Base-by-base conservation (phyloP, 1,284 basidiomycete species). In the Apiotrichum gamsii region DNA sequence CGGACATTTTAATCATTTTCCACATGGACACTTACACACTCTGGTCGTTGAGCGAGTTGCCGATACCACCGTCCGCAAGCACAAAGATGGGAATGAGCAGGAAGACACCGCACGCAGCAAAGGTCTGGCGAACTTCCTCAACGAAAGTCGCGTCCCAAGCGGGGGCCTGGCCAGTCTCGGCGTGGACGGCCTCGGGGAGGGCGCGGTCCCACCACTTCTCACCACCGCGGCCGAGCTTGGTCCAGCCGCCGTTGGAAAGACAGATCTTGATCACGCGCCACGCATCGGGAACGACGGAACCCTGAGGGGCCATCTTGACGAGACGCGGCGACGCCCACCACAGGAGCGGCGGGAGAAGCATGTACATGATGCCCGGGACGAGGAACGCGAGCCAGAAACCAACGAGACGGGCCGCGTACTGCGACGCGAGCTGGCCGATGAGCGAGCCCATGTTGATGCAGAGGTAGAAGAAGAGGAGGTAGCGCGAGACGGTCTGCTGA, bases 111-210 rank as follows among this genome's bases (percentile, higher is more conserved):
- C 74, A 76, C 14, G 76, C 76, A 39, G 65, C 63, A 56, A 74
- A 58, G 3, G 72, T 69, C 52, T 73, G 67, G 35, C 59, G 58
- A 50, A 77, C 64, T 57, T 77, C 75, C 42, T 74, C 71, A 19
- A 76, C 73, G 56, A 75, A 76, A 36, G 60, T 54, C 54, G 76
- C 75, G 58, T 76, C 75, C 64, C 74, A 77, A 34, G 61, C 68
- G 58, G 76, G 65, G 60, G 62, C 68, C 18, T 41, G 40, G 15
- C 59, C 54, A 51, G 69, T 69, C n/a, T 54, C 45, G 14, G 56
- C 65, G 20, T 55, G 39, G 47, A 71, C 65, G 53, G 65, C 57
- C 23, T 65, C 65, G 8, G 74, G 75, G 57, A 72, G 72, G 43
- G 69, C 74, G 15, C 48, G 51, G 52, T 72, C 62, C 75, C 75